These are phyloP conservation scores for Orbilia ellipsospora DNA, from an alignment of 2,329 filamentous ascomycete species.

Conservation along the genomic window DNA sequence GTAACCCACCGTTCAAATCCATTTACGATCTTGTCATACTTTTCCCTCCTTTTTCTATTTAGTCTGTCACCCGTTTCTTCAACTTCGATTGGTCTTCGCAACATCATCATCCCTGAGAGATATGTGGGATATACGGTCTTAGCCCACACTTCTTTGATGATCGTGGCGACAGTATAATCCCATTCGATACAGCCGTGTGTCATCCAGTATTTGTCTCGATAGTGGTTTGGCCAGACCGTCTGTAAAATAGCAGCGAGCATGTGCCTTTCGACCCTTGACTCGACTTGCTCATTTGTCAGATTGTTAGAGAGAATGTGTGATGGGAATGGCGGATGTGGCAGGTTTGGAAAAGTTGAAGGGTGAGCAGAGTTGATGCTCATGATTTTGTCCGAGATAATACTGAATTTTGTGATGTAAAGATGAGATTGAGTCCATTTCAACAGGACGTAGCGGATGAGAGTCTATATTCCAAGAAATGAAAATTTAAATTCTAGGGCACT, in stretches of 20 bases:
- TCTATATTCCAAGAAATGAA: neutral
- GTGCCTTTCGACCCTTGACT: neutral
- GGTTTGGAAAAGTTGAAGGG: neutral
- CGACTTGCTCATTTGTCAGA: neutral
- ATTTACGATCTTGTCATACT: neutral
- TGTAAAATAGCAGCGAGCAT: neutral
- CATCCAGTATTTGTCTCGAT: constrained; percentile 1
- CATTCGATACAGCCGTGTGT: constrained; percentile 1
- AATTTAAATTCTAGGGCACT: too few species aligned
- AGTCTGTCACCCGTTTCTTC: neutral
- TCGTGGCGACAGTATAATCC: constrained; percentile 12
- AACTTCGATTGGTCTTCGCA: neutral
- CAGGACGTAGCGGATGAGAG: neutral
- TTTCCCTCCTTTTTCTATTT: neutral
- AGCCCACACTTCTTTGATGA: constrained; percentile 7
- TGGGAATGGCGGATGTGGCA: neutral
- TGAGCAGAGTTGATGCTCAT: neutral
- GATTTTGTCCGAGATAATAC: neutral
- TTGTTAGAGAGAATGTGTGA: neutral
- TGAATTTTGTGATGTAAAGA: constrained; percentile 5
- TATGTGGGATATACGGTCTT: constrained; percentile 2
- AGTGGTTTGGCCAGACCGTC: constrained; percentile 20
- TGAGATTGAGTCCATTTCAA: constrained; percentile 10
- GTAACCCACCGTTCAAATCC: constrained; percentile 2
- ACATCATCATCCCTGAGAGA: constrained; percentile 3